A percentile compares a stretch with the other conserved stretches of the same genome.
Evolutionary conservation across 805 yeast species (phyloP).

Genomic region (Lipomyces orientalis): DNA sequence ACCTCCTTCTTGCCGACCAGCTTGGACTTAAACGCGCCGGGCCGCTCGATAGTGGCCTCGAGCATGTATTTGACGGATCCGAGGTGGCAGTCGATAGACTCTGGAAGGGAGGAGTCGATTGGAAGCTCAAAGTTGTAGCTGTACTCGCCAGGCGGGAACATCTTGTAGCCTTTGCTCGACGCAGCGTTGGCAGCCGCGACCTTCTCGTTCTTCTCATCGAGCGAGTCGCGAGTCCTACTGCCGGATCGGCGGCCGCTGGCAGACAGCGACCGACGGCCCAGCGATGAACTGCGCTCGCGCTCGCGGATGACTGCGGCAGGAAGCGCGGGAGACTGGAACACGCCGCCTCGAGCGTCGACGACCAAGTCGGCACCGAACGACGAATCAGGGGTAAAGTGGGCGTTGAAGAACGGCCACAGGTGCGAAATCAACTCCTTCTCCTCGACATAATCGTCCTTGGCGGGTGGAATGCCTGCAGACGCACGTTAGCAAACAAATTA

Average conservation of each 20-base stretch:
- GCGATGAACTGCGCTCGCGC: slow-evolving; percentile 28
- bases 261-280: slow-evolving; percentile 15
- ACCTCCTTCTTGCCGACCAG: slow-evolving; percentile 68
- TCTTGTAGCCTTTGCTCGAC: slow-evolving; percentile 47
- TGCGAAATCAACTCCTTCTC: slow-evolving; percentile 70
- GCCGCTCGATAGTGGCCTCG: slow-evolving; percentile 72
- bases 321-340: neutral
- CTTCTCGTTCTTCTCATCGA: slow-evolving; percentile 22
- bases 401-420: slow-evolving; percentile 85
- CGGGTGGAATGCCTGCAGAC: slow-evolving; percentile 71
- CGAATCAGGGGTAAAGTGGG: slow-evolving; percentile 48
- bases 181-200: slow-evolving; percentile 15
- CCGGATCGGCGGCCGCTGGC: slow-evolving; percentile 30
- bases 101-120: slow-evolving; percentile 81
- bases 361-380: slow-evolving; percentile 51
- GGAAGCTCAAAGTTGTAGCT: slow-evolving; percentile 91
- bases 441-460: slow-evolving; percentile 69
- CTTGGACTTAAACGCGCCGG: slow-evolving; percentile 85
- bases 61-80: slow-evolving; percentile 77
- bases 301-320: slow-evolving; percentile 23
- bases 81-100: slow-evolving; percentile 74
- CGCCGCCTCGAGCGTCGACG: slow-evolving; percentile 37
- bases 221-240: slow-evolving; percentile 25
- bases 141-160: slow-evolving; percentile 87
- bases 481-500: slow-evolving; percentile 1